A percentile compares a stretch with the other conserved stretches of the same genome.
Evolutionary conservation across 2,329 filamentous ascomycete species (phyloP).

Genomic region (Beauveria varroae): DNA sequence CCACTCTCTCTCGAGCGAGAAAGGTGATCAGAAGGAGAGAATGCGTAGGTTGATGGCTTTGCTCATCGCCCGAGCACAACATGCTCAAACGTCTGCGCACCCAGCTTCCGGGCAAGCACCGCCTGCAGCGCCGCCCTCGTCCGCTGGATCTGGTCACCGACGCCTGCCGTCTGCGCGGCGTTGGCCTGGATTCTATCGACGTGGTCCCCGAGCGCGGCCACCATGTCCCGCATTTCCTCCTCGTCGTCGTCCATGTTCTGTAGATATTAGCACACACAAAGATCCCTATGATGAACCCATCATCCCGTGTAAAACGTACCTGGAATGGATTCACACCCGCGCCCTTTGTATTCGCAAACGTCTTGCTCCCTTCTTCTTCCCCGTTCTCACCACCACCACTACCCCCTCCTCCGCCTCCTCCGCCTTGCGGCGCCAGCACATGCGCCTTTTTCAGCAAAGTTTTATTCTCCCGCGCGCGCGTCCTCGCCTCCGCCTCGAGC

Average conservation of each 20-base stretch:
- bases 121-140: constrained; percentile 43
- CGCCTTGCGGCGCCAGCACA: constrained; percentile 33
- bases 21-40: too few species aligned
- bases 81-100: constrained; percentile 37
- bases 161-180: constrained; percentile 44
- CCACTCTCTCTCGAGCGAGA: too few species aligned
- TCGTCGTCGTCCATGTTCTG: constrained; percentile 30
- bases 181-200: constrained; percentile 50
- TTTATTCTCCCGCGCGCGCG: constrained; percentile 44
- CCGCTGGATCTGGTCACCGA: constrained; percentile 40
- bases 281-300: not conserved
- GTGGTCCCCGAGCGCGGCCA: constrained; percentile 43
- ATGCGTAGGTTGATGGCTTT: too few species aligned
- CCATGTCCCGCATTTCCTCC: constrained; percentile 36
- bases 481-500: constrained; percentile 49
- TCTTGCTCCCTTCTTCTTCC: constrained; percentile 9
- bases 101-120: constrained; percentile 39
- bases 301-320: constrained; percentile 16
- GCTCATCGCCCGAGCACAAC: constrained; percentile 35
- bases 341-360: constrained; percentile 13
- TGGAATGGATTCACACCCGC: constrained; percentile 20
- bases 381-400: not conserved
- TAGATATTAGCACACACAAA: not conserved
- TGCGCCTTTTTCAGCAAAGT: constrained; percentile 43
- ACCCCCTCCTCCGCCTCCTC: constrained; percentile 16